Evolutionary conservation across 257 asterid genomes (phyloP).

Genomic region (Solanum pennellii): DNA sequence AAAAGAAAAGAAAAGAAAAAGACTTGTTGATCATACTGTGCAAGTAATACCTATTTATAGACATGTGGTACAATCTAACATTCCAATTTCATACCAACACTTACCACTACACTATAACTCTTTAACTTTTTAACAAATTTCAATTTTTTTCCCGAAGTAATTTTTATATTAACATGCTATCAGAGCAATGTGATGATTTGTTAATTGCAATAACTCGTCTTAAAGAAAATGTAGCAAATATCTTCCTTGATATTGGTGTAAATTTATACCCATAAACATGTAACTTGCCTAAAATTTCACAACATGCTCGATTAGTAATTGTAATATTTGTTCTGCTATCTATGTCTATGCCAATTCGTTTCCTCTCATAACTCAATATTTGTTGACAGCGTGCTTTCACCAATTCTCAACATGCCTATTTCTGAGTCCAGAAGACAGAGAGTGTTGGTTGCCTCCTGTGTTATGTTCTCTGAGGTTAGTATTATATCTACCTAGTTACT

Average conservation of each 20-base stretch:
- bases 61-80: neutral
- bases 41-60: neutral
- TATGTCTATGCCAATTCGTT: neutral
- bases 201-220: neutral
- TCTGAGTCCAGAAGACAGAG: constrained; percentile 92
- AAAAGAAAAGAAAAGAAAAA: neutral
- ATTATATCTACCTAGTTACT: constrained; percentile 5
- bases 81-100: neutral
- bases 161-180: neutral
- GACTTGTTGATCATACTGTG: neutral
- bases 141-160: neutral
- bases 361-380: neutral
- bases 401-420: constrained; percentile 82
- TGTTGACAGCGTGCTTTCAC: constrained; percentile 81
- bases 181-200: neutral
- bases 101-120: neutral
- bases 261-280: neutral
- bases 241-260: neutral
- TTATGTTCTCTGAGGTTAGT: constrained; percentile 90
- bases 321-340: neutral
- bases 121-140: neutral
- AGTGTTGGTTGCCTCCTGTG: constrained; percentile 91
- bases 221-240: neutral
- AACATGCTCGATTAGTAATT: neutral
- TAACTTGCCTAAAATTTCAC: neutral